These are phyloP conservation scores for Nitzschia sp. DNA, from an alignment of 108 stramenopile genomes.

Conservation along the genomic window DNA sequence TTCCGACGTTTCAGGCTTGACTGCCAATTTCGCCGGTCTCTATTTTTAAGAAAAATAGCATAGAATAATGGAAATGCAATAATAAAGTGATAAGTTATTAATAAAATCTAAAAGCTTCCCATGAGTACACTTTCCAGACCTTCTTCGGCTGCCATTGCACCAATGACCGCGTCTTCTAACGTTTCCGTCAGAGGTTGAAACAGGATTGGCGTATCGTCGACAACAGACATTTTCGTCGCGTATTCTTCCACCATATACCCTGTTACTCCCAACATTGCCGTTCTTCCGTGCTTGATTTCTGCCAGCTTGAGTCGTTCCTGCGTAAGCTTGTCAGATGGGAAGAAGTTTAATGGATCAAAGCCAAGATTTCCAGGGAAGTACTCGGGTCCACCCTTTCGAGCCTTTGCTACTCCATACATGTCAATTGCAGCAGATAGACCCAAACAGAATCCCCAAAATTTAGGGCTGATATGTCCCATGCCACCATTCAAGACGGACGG, in stretches of 20 bases:
- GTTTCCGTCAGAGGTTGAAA: slow-evolving; percentile 53
- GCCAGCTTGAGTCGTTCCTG: slow-evolving; percentile 74
- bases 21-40: no score
- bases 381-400: slow-evolving; percentile 29
- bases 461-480: slow-evolving; percentile 55
- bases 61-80: no score
- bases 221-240: slow-evolving; percentile 55
- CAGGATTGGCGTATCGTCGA: slow-evolving; percentile 76
- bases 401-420: slow-evolving; percentile 45
- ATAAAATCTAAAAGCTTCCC: slow-evolving; percentile 13
- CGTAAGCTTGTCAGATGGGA: slow-evolving; percentile 57
- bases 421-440: slow-evolving; percentile 79
- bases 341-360: slow-evolving; percentile 84
- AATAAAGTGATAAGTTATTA: no score
- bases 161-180: slow-evolving; percentile 24
- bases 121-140: slow-evolving; percentile 1
- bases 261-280: slow-evolving; percentile 79
- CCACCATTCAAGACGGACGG: slow-evolving; percentile 82
- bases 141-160: slow-evolving; percentile 3
- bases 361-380: slow-evolving; percentile 80
- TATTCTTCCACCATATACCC: slow-evolving; percentile 74
- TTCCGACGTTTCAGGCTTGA: no score
- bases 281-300: slow-evolving; percentile 87
- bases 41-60: no score
- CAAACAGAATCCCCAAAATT: slow-evolving; percentile 80